phyloP scores from a whole-genome alignment of 495 filamentous ascomycete genomes.

The Pseudoneurospora amorphoporcata region DNA sequence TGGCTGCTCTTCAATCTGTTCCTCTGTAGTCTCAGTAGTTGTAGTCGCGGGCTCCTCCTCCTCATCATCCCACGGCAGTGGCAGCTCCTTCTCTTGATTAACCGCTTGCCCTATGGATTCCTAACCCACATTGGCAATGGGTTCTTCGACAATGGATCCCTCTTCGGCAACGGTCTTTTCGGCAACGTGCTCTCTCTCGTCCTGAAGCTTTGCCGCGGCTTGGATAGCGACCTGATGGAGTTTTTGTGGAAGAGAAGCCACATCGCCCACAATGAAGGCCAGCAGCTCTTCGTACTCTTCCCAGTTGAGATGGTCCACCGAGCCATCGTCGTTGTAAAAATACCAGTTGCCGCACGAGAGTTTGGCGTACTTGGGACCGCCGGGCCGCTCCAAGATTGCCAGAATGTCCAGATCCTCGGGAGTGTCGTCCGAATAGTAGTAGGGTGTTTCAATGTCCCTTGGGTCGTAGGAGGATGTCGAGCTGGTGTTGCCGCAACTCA shows the following conservation, averaged over 20 bases:
- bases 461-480: accelerated
- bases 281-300: accelerated
- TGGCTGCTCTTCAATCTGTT: accelerated
- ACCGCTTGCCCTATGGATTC: not conserved
- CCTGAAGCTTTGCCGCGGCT: not conserved
- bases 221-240: not conserved
- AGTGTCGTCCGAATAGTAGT: not conserved
- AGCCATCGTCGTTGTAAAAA: not conserved
- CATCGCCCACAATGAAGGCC: not conserved
- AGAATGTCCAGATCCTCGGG: accelerated
- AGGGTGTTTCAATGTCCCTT: accelerated
- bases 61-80: not conserved
- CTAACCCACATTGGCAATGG: not conserved
- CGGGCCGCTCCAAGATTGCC: not conserved
- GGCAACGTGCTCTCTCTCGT: not conserved
- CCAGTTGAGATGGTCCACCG: not conserved
- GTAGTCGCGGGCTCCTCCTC: not conserved
- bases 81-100: not conserved
- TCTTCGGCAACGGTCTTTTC: no score
- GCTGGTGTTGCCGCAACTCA: accelerated
- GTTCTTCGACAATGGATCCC: no score
- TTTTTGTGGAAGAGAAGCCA: not conserved
- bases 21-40: not conserved
- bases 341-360: not conserved
- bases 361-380: not conserved